Conservation (phyloP, 1,139 yeast genomes). For the Taphrina deformans region DNA sequence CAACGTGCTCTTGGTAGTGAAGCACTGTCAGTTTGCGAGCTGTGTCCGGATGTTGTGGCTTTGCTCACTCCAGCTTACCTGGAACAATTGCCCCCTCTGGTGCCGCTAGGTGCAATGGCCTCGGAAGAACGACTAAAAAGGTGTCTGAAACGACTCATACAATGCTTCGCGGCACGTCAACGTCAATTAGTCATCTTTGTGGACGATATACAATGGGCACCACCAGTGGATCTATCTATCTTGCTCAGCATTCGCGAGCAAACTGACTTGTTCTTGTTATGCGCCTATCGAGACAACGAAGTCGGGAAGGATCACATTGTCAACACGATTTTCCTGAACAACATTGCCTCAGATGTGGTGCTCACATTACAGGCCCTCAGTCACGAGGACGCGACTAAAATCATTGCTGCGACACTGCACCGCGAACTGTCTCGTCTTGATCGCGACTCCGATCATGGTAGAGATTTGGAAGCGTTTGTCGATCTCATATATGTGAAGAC, state of each 20-base stretch:
- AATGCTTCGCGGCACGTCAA: slow-evolving; percentile 12
- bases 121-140: slow-evolving; percentile 28
- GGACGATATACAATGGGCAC: slow-evolving; percentile 34
- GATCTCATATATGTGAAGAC: slow-evolving; percentile 14
- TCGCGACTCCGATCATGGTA: neutral
- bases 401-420: slow-evolving; percentile 23
- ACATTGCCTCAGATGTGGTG: neutral
- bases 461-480: slow-evolving; percentile 12
- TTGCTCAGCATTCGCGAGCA: slow-evolving; percentile 17
- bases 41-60: slow-evolving; percentile 23
- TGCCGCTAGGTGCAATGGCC: slow-evolving; percentile 23
- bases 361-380: slow-evolving; percentile 11
- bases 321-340: slow-evolving; percentile 16
- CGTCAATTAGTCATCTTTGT: slow-evolving; percentile 25
- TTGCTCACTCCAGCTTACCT: slow-evolving; percentile 12
- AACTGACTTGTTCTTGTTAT: slow-evolving; percentile 14
- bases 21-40: slow-evolving; percentile 12
- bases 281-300: slow-evolving; percentile 33
- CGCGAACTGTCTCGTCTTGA: neutral
- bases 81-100: slow-evolving; percentile 9
- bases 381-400: neutral
- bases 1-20: slow-evolving; percentile 7
- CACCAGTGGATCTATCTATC: slow-evolving; percentile 18
- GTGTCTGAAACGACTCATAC: slow-evolving; percentile 7
- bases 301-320: slow-evolving; percentile 19